Evolutionary conservation across 2,329 filamentous ascomycete genomes (phyloP), one percentile per base, ranked within the genome.

Genomic region (Fusarium nisikadoi): DNA sequence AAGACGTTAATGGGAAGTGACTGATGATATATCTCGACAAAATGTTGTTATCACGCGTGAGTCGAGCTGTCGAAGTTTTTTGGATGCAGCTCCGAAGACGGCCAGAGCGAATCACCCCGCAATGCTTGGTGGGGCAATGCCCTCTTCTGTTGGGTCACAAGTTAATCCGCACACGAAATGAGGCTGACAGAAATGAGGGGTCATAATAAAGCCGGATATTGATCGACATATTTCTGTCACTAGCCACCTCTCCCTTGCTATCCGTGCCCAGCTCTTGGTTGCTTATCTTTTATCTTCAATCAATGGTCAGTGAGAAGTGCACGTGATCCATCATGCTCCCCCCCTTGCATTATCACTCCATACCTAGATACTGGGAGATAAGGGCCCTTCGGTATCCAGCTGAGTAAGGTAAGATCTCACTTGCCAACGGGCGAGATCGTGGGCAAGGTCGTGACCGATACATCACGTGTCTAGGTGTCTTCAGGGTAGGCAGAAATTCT

Each of bases 131-230:
- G 43, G 43, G 43, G 43, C 25, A 46, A 46, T 46, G 43, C 43
- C 43, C 43, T 46, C 19, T 46, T 46, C 43, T 46, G 43, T 46
- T 46, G 43, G 43, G 43, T 46, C 43, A 45, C 43, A 45, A 45
- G 27, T 45, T 45, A 12, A 45, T 27, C 43, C 25, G 25, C 25
- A 27, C 25, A 27, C 43, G 25, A 45, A 45, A 45, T 45, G 43
- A 20, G 12, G 17, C 20, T 45, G 43, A 45, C 25, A 45, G 43
- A 45, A 45, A 45, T 8, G 19, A 27, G 17, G 25, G 43, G 43
- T 13, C 4, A 1, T 6, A 27, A 7, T 10, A 3, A 3, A 6
- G 25, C 12, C 17, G 2, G 3, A 14, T 14, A 20, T 2, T 20
- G 17, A 27, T 8, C 8, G 3, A 20, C 20, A 14, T 45, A 10